Percentiles rank a stretch among this genome's conserved stretches.
phyloP scores from a whole-genome alignment of 148 eudicot genomes.

The Pharnaceum exiguum region DNA sequence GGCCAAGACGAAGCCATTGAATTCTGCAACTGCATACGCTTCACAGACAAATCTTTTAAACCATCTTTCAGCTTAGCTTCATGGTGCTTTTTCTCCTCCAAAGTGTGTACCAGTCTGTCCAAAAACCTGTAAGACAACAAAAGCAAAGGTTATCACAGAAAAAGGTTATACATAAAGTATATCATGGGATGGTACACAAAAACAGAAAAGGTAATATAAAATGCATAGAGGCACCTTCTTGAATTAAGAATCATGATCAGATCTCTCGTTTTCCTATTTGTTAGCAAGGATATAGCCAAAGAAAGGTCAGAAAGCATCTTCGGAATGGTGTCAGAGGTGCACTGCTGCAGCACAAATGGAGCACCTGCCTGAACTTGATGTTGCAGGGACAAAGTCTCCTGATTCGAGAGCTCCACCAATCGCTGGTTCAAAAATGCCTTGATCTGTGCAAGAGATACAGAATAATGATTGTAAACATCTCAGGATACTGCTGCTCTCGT shows the following conservation, averaged over 20 bases:
- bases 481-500: neutral
- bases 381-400: slow-evolving; percentile 81
- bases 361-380: slow-evolving; percentile 94
- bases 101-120: slow-evolving; percentile 65
- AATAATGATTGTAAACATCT: neutral
- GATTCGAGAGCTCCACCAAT: slow-evolving; percentile 64
- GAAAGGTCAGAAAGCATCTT: slow-evolving; percentile 76
- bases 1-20: slow-evolving; percentile 93
- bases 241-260: slow-evolving; percentile 93
- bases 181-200: neutral
- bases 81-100: slow-evolving; percentile 95
- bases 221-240: slow-evolving; percentile 48
- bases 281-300: slow-evolving; percentile 56
- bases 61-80: slow-evolving; percentile 85
- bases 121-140: slow-evolving; percentile 51
- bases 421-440: slow-evolving; percentile 88
- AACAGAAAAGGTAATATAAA: slow-evolving; percentile 2
- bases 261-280: slow-evolving; percentile 83
- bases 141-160: neutral
- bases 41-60: slow-evolving; percentile 67
- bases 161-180: no score
- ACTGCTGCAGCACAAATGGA: slow-evolving; percentile 88
- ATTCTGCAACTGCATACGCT: slow-evolving; percentile 92
- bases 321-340: slow-evolving; percentile 65
- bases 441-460: slow-evolving; percentile 34